Evolutionary conservation across 2,329 filamentous ascomycete genomes (phyloP), one percentile per base, ranked within the genome.

Genomic region (Microcyclosporella mali): DNA sequence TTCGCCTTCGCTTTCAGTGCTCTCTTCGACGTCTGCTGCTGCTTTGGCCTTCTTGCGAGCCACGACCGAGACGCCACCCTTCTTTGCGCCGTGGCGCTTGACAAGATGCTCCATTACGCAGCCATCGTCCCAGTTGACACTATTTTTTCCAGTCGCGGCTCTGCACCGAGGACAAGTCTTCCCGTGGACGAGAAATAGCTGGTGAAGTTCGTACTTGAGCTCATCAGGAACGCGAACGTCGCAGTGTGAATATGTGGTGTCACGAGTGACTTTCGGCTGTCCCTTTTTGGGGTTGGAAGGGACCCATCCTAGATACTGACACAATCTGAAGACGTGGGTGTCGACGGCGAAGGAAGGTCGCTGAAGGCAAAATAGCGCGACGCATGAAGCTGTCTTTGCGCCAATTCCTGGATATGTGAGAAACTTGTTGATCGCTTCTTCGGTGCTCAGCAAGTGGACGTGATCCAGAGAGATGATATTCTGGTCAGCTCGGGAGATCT

Each of bases 1-100:
- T 41, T 56, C 60, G 38, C 49, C 54, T 28, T 56, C 60, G 92
- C 92, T 69, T 81, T 84, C 4, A 79, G 79, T 19, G 76, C 79
- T 60, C 73, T 94, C 42, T 84, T 92, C 66, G 89, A 92, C 49
- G 73, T 81, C 37, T 74, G 82, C 14, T 81, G 82, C 3, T 88
- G 89, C 62, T 82, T 84, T 4, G 73, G 76, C 16, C 68, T 75
- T 16, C 55, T 55, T 57, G 33, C 52, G 51, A 29, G 52, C 53
- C 33, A 40, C 51, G 21, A 50, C 50, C n/a, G 52, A 58, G 2
- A 47, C 49, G 31, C 59, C 65, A 30, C 62, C 69, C 55, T 77
- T 77, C 53, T 73, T 73, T 45, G 67, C 71, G 6, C 76, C 78
- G n/a, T 69, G 73, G 40, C 78, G 66, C 42, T 65, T 74, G 3